phyloP scores from a whole-genome alignment of 2,329 filamentous ascomycete species.

The Pyrenochaeta sp. region DNA sequence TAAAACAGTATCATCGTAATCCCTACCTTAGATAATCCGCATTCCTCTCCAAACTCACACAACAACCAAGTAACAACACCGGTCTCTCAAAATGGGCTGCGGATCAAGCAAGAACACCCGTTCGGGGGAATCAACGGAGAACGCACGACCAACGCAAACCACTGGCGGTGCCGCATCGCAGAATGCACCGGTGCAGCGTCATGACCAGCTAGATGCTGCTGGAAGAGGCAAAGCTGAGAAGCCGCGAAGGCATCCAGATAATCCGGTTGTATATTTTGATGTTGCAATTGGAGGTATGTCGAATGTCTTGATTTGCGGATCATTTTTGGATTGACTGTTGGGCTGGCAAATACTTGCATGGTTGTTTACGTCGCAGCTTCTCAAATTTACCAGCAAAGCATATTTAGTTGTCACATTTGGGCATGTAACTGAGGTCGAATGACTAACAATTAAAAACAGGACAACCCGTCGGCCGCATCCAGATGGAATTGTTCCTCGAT shows the following conservation, averaged over 20 bases:
- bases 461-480: constrained; percentile 74
- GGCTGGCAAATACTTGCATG: neutral
- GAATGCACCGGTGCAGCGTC: neutral
- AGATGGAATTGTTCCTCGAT: constrained; percentile 83
- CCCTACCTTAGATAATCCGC: constrained; percentile 1
- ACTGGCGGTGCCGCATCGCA: neutral
- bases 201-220: neutral
- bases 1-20: constrained; percentile 2
- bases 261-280: constrained; percentile 28
- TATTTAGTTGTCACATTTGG: neutral
- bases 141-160: constrained; percentile 13
- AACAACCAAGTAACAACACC: neutral
- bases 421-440: neutral
- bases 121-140: constrained; percentile 11
- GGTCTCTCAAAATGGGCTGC: constrained; percentile 17
- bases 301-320: neutral
- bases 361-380: neutral
- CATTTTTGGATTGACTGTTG: neutral
- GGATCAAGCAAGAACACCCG: constrained; percentile 17
- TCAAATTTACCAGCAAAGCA: neutral
- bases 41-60: neutral
- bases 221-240: constrained; percentile 8
- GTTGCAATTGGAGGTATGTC: constrained; percentile 18
- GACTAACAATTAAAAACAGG: constrained; percentile 1
- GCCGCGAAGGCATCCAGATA: constrained; percentile 14